Base-by-base conservation (phyloP, 2,329 filamentous ascomycete genomes). In the Colletotrichum camelliae region DNA sequence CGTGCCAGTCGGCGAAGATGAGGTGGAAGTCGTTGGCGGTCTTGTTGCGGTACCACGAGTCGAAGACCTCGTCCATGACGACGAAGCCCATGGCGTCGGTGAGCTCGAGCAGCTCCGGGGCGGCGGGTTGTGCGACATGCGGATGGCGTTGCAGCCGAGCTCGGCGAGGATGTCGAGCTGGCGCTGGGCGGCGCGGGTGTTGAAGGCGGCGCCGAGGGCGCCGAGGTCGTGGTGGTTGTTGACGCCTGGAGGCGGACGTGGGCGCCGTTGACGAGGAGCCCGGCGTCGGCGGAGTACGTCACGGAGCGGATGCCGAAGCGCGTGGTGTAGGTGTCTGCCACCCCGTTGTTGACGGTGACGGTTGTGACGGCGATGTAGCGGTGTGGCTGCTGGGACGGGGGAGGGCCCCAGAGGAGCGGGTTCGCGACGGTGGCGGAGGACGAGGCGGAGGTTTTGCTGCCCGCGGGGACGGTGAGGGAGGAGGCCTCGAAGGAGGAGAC, bases 11-110 rank as follows among this genome's bases (percentile, higher is more conserved):
- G 0, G 81, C 35, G 72, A 90, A 91, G 75, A 91, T 86, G 18
- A 87, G 78, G 76, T 89, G 87, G 77, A 88, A 90, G 79, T 91
- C 89, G 75, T 88, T 87, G 2, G 77, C 75, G 0, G 82, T 86
- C 79, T 91, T 91, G 24, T 81, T 75, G n/a, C 60, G 78, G n/a
- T 83, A 78, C 89, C 89, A 91, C 10, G 79, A 81, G 79, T 91
- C 89, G 77, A 91, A 91, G 21, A 89, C 87, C 81, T 91, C 89
- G 76, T 90, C 87, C 48, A 91, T 80, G 5, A 91, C 87, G 5
- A 91, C 64, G 73, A 91, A 86, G 0, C 89, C 89, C 79, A 88
- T 81, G 2, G 81, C 80, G 78, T 91, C 89, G 2, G 88, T 84
- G 8, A 91, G 78, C 12, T 89, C 86, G 1, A 91, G 83, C 0